Evolutionary conservation across 2,329 filamentous ascomycete genomes (phyloP).

Genomic region (Aspergillus eucalypticola): DNA sequence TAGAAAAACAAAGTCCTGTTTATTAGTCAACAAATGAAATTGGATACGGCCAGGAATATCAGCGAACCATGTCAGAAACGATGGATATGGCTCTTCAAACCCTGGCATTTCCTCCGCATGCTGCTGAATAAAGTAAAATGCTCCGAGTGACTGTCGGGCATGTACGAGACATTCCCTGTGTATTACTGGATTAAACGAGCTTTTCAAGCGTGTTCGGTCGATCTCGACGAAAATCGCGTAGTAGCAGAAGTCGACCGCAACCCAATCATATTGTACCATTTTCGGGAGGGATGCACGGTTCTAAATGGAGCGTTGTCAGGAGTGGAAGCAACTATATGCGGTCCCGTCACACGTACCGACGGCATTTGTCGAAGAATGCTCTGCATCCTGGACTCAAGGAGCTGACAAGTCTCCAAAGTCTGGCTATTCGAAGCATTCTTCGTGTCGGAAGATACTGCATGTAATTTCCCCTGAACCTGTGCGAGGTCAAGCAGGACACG

Average conservation of each 20-base stretch:
- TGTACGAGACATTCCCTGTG: conserved; percentile 26
- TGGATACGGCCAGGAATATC: no score
- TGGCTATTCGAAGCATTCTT: neutral
- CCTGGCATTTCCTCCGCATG: conserved; percentile 7
- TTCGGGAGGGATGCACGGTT: conserved; percentile 13
- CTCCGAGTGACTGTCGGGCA: conserved; percentile 18
- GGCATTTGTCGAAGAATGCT: conserved; percentile 20
- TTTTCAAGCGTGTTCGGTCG: conserved; percentile 25
- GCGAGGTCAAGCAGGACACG: conserved; percentile 15
- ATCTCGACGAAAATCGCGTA: conserved; percentile 30
- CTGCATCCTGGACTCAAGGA: conserved; percentile 20
- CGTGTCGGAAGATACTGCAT: neutral
- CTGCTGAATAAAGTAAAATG: conserved; percentile 18
- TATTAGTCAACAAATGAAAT: neutral
- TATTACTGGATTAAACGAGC: conserved; percentile 19
- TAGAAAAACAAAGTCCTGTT: conserved; percentile 13
- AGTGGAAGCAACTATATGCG: neutral
- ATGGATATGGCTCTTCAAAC: conserved; percentile 18
- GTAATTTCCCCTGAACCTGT: conserved; percentile 14
- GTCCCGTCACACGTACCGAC: conserved; percentile 13
- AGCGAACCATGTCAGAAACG: conserved; percentile 23
- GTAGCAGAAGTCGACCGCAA: conserved; percentile 26
- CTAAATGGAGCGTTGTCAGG: conserved; percentile 1
- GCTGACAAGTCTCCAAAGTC: conserved; percentile 13
- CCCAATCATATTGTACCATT: conserved; percentile 21